Evolutionary conservation across 352 stramenopile species (phyloP), one percentile per base, ranked within the genome.

Genomic region (Globisporangium lucens): DNA sequence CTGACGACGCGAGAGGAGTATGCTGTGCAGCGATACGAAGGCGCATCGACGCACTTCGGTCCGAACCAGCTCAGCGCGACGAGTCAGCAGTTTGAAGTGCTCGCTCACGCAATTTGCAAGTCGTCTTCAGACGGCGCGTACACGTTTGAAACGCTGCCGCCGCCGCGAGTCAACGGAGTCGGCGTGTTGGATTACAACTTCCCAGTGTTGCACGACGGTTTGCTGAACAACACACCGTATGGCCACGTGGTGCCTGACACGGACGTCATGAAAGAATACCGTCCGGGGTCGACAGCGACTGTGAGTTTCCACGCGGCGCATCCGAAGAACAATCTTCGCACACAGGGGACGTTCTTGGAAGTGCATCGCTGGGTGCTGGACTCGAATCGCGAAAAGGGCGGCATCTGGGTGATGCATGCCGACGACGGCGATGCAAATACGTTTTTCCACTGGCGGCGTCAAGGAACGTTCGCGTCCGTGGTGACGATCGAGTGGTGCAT

Each of bases 21-120:
- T 56, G 75, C 87, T 0, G 79, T 93, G 4, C 89, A 97, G 68
- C 82, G 88, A 4, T 97, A 97, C 66, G 89, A 97, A 83, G 89
- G 89, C n/a, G 88, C 89, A 13, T 97, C 87, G 22, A 97, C 88
- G 33, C 87, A 95, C 67, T 97, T 96, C 51, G 89, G 89, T 6
- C 88, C 88, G 0, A 96, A 96, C 56, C 88, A 97, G 65, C 75
- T 97, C 17, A 75, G 75, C 30, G 89, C 86, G 13, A 91, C 86
- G 9, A 81, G 85, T 35, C 85, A 96, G 65, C 81, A 94, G 66
- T 93, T 96, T 67, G 82, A 93, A 30, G 74, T 80, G 7, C 75
- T 96, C 12, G 74, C 80, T 2, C 61, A 72, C 13, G 64, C 46
- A 1, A 59, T 87, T 30, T 73, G 69, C 43, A 24, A 69, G 22